Evolutionary conservation across 2,329 filamentous ascomycete species (phyloP).

Genomic region (Rhynchosporium secalis): DNA sequence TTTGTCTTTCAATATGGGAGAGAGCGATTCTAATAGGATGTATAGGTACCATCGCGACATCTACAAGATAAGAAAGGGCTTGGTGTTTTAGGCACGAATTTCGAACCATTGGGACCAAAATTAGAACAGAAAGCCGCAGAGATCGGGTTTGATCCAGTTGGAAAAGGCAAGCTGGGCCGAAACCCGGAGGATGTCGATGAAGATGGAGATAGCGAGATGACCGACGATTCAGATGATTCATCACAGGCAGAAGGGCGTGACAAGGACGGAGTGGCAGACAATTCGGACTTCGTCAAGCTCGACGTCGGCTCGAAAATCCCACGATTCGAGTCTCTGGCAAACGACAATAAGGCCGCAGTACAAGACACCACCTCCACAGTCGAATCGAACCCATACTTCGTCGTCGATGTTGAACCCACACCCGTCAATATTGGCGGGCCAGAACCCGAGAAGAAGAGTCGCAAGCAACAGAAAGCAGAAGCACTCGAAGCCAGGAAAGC

Average conservation of each 20-base stretch:
- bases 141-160: constrained; percentile 17
- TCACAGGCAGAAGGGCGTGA: constrained; percentile 14
- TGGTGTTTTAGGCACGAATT: constrained; percentile 28
- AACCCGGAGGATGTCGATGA: constrained; percentile 15
- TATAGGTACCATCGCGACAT: constrained; percentile 24
- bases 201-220: constrained; percentile 27
- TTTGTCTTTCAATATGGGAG: background rate
- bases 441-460: constrained; percentile 20
- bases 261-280: constrained; percentile 7
- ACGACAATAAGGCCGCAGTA: background rate
- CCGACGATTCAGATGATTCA: constrained; percentile 17
- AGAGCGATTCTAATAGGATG: constrained; percentile 2
- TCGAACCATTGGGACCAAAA: constrained; percentile 25
- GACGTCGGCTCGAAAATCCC: constrained; percentile 18
- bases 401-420: constrained; percentile 34
- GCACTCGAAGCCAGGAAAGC: constrained; percentile 17
- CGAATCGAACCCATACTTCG: constrained; percentile 32
- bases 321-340: background rate
- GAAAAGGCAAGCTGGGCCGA: constrained; percentile 18
- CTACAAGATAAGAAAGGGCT: constrained; percentile 31
- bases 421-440: constrained; percentile 21
- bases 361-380: constrained; percentile 12
- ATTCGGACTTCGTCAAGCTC: constrained; percentile 18
- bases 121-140: constrained; percentile 25
- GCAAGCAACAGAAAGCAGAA: constrained; percentile 38